Base-by-base conservation (phyloP, 148 eudicot genomes). In the Rhododendron kiyosumense region DNA sequence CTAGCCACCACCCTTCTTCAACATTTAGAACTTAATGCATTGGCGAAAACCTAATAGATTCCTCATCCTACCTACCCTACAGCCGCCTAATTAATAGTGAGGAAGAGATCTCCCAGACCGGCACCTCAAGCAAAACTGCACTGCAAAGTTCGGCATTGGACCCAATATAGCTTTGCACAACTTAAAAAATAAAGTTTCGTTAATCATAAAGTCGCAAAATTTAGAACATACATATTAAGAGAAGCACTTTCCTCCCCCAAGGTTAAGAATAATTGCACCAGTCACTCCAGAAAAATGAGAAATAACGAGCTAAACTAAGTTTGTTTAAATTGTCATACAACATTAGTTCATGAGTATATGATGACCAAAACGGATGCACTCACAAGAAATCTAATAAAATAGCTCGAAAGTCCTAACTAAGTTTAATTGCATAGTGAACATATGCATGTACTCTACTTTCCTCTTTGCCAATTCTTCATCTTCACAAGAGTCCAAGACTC, bases 11-110 rank as follows among this genome's bases (percentile, higher is more conserved):
- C 78, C 78, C 24, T 74, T 36, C 20, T 14, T 74, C 78, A 74
- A 15, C 78, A 74, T 32, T 74, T 34, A 74, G 24, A 74, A 74
- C 41, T 30, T 74, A 17, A 74, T 34, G 20, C 17, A 74, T 74
- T 74, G 11, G 17, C 20, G 4, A 15, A 69, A 7, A 36, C 78
- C 38, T 74, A 32, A 74, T 15, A 74, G 22, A 74, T 74, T 74
- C 78, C 78, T 74, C 78, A 34, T 74, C 78, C 78, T 74, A 26
- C 75, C 75, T 69, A 32, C 78, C 78, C 78, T 34, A 5, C 38
- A 17, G 43, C 38, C 38, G 7, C 20, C 18, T 74, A 32, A 74
- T 32, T 30, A 74, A 14, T 12, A 74, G 38, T 74, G 78, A 24
- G 38, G 30, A 28, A 74, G 78, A 74, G 78, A 74, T 76, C 79